Evolutionary conservation across 2,329 filamentous ascomycete genomes (phyloP).

Genomic region (Ceratocystis destructans): DNA sequence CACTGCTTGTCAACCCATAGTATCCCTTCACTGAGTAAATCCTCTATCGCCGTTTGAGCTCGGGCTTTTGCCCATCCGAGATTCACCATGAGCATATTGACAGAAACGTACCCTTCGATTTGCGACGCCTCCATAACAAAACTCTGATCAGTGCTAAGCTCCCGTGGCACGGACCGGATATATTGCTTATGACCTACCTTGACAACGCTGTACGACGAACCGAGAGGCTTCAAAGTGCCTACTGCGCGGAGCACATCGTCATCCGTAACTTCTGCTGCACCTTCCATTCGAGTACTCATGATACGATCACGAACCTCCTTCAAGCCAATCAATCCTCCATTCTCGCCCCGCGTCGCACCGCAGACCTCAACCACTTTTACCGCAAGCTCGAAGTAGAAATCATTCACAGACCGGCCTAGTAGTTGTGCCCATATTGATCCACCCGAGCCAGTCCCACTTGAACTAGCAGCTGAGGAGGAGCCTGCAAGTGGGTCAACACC

Average conservation of each 20-base stretch:
- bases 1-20: constrained; percentile 83
- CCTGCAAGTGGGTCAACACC: constrained; percentile 80
- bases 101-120: constrained; percentile 75
- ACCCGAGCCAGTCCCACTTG: constrained; percentile 32
- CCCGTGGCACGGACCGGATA: constrained; percentile 85
- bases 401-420: constrained; percentile 79
- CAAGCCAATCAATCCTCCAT: constrained; percentile 80
- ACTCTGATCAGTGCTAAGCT: constrained; percentile 87
- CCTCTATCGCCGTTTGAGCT: constrained; percentile 79
- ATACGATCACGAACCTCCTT: constrained; percentile 67
- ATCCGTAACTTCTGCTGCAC: constrained; percentile 68
- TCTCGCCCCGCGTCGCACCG: constrained; percentile 70
- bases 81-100: constrained; percentile 79
- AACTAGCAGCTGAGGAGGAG: constrained; percentile 25
- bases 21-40: constrained; percentile 75
- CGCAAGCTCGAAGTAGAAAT: constrained; percentile 96
- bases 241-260: constrained; percentile 89
- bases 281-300: constrained; percentile 57
- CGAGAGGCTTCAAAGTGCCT: constrained; percentile 71
- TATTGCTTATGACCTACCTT: constrained; percentile 73
- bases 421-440: constrained; percentile 86
- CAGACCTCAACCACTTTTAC: constrained; percentile 94
- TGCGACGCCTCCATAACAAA: constrained; percentile 85
- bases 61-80: constrained; percentile 72
- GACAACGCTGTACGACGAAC: constrained; percentile 74